Percentiles rank a stretch among this genome's conserved stretches.
Evolutionary conservation across 75 land plant genomes (phyloP).

Genomic region (Gnetum montanum): DNA sequence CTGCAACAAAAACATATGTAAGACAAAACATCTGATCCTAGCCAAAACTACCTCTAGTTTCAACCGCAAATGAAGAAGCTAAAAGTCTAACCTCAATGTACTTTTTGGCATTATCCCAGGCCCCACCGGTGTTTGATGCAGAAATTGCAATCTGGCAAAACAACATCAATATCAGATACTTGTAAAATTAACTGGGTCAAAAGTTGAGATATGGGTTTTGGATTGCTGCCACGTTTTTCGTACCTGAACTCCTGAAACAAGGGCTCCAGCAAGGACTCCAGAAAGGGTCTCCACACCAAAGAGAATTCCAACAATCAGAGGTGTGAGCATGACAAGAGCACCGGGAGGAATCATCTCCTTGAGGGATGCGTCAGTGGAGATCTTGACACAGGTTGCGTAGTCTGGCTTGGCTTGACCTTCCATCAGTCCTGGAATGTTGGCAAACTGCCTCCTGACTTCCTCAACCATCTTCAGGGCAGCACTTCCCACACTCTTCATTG

Average conservation of each 20-base stretch:
- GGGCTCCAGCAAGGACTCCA: slow-evolving; percentile 63
- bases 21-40: background rate
- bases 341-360: slow-evolving; percentile 79
- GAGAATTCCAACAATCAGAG: slow-evolving; percentile 62
- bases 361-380: slow-evolving; percentile 71
- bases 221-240: too few species aligned
- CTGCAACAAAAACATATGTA: slow-evolving; percentile 30
- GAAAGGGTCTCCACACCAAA: slow-evolving; percentile 66
- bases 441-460: slow-evolving; percentile 68
- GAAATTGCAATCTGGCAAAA: slow-evolving; percentile 56
- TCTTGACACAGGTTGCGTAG: slow-evolving; percentile 67
- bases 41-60: background rate
- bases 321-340: slow-evolving; percentile 70
- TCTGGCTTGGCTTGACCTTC: slow-evolving; percentile 65
- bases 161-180: background rate
- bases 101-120: slow-evolving; percentile 89
- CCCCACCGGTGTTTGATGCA: slow-evolving; percentile 85
- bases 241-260: slow-evolving; percentile 76
- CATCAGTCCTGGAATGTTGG: slow-evolving; percentile 71
- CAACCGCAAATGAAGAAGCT: background rate
- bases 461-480: slow-evolving; percentile 79
- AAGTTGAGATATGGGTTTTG: too few species aligned
- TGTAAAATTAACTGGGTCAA: too few species aligned
- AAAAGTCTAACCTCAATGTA: slow-evolving; percentile 87
- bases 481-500: slow-evolving; percentile 80